Percentiles rank a stretch among this genome's conserved stretches.
phyloP scores from a whole-genome alignment of 805 yeast genomes.

The Pichia californica region DNA sequence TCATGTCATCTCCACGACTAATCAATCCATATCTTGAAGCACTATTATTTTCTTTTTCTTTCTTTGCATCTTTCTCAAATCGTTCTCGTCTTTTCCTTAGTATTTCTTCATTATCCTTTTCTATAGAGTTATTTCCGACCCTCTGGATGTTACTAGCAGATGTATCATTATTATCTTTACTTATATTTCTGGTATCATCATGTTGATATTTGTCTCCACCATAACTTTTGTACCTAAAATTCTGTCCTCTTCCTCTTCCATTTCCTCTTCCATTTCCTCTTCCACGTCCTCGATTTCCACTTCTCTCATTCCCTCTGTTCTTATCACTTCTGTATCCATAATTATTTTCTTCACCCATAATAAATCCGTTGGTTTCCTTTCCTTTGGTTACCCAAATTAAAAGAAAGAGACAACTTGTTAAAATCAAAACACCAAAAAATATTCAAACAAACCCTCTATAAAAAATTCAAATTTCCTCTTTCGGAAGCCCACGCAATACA shows the following conservation, averaged over 20 bases:
- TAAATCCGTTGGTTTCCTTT: too few species aligned
- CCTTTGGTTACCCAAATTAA: too few species aligned
- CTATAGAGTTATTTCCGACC: neutral
- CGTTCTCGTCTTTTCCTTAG: conserved; percentile 23
- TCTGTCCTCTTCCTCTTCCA: neutral
- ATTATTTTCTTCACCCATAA: too few species aligned
- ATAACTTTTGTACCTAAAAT: too few species aligned
- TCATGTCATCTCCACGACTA: conserved; percentile 53
- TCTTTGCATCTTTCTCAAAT: conserved; percentile 25
- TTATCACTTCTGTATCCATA: neutral
- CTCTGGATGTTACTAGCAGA: too few species aligned
- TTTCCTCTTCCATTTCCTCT: neutral
- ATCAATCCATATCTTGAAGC: conserved; percentile 44
- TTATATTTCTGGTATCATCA: neutral
- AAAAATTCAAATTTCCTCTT: neutral
- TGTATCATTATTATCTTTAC: too few species aligned
- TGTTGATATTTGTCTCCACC: neutral
- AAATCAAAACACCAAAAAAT: too few species aligned
- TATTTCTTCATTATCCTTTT: neutral
- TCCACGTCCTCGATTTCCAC: neutral
- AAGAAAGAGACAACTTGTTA: too few species aligned
- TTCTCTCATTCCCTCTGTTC: neutral
- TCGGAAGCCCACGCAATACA: too few species aligned
- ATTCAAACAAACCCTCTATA: too few species aligned
- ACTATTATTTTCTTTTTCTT: conserved; percentile 13